Evolutionary conservation across 108 stramenopile genomes (phyloP), one percentile per base, ranked within the genome.

Genomic region (Skeletonema menzelii): DNA sequence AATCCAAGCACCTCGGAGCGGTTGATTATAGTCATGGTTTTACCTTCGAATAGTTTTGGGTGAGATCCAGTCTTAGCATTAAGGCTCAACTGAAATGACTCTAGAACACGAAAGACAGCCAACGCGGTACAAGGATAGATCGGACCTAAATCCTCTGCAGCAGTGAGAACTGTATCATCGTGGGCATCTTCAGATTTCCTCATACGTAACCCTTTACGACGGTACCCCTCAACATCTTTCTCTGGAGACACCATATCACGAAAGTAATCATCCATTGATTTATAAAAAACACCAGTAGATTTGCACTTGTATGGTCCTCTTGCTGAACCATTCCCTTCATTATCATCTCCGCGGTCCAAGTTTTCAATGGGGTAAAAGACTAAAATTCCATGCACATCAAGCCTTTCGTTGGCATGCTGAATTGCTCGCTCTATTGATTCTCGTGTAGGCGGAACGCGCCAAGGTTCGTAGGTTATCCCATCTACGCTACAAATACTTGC

Each of bases 191-290:
- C 70, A 30, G 49, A 20, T n/a, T 68, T 56, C 42, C 40, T 56
- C 44, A 69, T 56, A 6, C 74, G 69, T 67, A 59, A 57, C 8
- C 46, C 59, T 58, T 63, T 69, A 20, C 84, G 70, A 56, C 89
- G 86, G 56, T 97, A 81, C 1, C 96, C 97, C 79, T 98, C 97
- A 11, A 98, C 97, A 76, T 98, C 97, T 78, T 96, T 96, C 47
- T 66, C 47, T 6, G 89, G 77, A 34, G 64, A 44, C 13, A 98
- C 88, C 19, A 88, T 63, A 71, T 98, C 96, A 14, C 97, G 82
- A 28, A 97, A 85, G 67, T 95, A 92, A 80, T 97, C 95, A 73
- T 98, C 97, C 67, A 85, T 66, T 31, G 88, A 84, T 55, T 91
- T 91, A 73, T 93, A 93, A 64, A 88, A 89, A 10, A 91, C 87